A percentile compares a stretch with the other conserved stretches of the same genome.
Evolutionary conservation across 2,329 filamentous ascomycete species (phyloP).

Genomic region (Fusarium temperatum): DNA sequence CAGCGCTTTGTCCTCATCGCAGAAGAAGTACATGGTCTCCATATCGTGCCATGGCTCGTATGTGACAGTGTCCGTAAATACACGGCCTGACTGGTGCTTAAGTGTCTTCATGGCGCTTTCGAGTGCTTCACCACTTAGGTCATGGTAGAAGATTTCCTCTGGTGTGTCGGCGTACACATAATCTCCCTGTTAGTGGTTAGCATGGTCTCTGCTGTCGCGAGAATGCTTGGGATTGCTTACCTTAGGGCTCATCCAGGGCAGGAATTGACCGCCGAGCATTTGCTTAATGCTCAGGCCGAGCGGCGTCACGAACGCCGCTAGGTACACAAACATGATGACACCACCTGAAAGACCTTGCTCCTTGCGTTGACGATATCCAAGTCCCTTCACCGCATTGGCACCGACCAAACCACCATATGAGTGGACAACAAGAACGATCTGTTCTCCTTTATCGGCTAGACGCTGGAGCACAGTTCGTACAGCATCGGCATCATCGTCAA

Average conservation of each 20-base stretch:
- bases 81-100: conserved; percentile 20
- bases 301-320: conserved; percentile 47
- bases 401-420: conserved; percentile 55
- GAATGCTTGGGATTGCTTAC: background rate
- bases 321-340: conserved; percentile 49
- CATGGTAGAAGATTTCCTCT: conserved; percentile 40
- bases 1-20: conserved; percentile 37
- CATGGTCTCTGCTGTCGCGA: no score
- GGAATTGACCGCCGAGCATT: conserved; percentile 36
- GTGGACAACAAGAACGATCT: conserved; percentile 54
- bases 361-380: conserved; percentile 47
- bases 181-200: background rate
- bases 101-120: conserved; percentile 16
- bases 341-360: conserved; percentile 48
- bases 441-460: conserved; percentile 48
- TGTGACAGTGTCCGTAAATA: conserved; percentile 35
- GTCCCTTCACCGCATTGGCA: conserved; percentile 48
- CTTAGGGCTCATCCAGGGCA: conserved; percentile 43
- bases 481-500: conserved; percentile 45
- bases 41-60: conserved; percentile 45
- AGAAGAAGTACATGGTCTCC: conserved; percentile 39
- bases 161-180: conserved; percentile 19
- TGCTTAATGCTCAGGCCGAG: conserved; percentile 38
- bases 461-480: conserved; percentile 41
- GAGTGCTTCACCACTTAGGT: conserved; percentile 22